A percentile compares a stretch with the other conserved stretches of the same genome.
phyloP scores from a whole-genome alignment of 1,284 basidiomycete genomes.

The Tremellales sp. region DNA sequence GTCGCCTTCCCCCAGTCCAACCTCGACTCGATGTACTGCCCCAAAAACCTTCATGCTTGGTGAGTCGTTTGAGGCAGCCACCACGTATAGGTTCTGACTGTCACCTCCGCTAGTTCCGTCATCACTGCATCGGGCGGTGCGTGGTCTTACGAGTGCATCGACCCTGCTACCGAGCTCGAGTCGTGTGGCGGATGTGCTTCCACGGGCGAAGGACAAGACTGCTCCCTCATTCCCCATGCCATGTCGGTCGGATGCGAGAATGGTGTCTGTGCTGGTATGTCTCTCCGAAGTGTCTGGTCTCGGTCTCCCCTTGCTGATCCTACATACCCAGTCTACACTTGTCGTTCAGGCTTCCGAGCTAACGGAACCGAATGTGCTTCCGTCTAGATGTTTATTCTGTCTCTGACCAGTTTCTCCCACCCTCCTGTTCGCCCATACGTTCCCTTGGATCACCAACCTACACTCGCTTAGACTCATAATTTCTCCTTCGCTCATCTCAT shows the following conservation, averaged over 20 bases:
- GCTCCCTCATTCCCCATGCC: constrained; percentile 61
- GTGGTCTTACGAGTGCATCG: constrained; percentile 49
- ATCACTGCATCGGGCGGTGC: constrained; percentile 19
- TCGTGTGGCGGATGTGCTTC: constrained; percentile 69
- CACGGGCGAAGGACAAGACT: constrained; percentile 63
- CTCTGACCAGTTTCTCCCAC: not conserved
- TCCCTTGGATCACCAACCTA: no score
- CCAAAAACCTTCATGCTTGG: constrained; percentile 36
- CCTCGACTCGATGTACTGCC: constrained; percentile 42
- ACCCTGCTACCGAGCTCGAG: constrained; percentile 45
- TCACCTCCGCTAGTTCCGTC: constrained; percentile 19
- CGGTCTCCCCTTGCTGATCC: constrained; percentile 1
- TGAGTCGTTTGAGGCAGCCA: constrained; percentile 15
- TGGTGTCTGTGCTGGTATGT: constrained; percentile 59
- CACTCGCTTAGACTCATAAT: no score
- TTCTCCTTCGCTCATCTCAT: no score
- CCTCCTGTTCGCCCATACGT: not conserved
- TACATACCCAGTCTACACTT: constrained; percentile 57
- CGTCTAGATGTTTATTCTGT: not conserved
- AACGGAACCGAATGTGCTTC: constrained; percentile 55
- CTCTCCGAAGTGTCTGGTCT: constrained; percentile 9
- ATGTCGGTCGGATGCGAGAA: constrained; percentile 65
- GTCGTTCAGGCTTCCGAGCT: constrained; percentile 56
- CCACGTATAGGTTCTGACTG: constrained; percentile 4
- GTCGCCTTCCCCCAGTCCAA: constrained; percentile 27